Base-by-base conservation (phyloP, 2,329 filamentous ascomycete species). In the Ophiocordyceps camponoti-leonardi region DNA sequence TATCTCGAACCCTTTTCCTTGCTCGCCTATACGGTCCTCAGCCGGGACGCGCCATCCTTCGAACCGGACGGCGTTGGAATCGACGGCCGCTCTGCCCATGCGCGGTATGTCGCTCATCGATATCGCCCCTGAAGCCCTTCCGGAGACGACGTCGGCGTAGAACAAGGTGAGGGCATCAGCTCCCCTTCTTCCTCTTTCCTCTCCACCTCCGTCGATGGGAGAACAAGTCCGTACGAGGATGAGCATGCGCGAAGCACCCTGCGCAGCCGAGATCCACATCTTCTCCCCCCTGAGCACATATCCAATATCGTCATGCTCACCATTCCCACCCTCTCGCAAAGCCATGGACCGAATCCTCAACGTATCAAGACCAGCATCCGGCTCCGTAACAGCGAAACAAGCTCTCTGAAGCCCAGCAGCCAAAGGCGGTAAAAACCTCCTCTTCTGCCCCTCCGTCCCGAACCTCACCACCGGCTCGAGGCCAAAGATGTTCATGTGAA, bases 31-130 rank as follows among this genome's bases (percentile, higher is more conserved):
- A 0, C 90, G 64, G 0, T 76, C 68, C 39, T 76, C 67, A 0
- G 70, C 69, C 0, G 80, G 75, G 14, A 92, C 75, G 4, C 62
- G 59, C 59, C 88, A 93, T 51, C 80, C 75, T 59, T 92, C 83
- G 57, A 93, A 92, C 61, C 93, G 93, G 1, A 93, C 81, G 56
- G 92, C 83, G 52, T 93, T 93, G 1, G 85, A 83, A 54, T 92
- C 85, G 1, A 93, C 77, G 0, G 84, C 83, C 14, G 83, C 68
- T 0, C 84, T 82, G 10, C 86, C 86, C 84, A 93, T 92, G 59
- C 93, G 93, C 61, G 76, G 79, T 52, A 93, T 93, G 56, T 67
- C 76, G 41, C 75, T 75, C 55, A 92, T 66, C 10, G 81, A 73
- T 1, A 90, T 65, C 0, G 71, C 31, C n/a, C 31, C 31, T 3